Evolutionary conservation across 805 yeast genomes (phyloP), one percentile per base, ranked within the genome.

Genomic region (Barnettozyma salicaria): DNA sequence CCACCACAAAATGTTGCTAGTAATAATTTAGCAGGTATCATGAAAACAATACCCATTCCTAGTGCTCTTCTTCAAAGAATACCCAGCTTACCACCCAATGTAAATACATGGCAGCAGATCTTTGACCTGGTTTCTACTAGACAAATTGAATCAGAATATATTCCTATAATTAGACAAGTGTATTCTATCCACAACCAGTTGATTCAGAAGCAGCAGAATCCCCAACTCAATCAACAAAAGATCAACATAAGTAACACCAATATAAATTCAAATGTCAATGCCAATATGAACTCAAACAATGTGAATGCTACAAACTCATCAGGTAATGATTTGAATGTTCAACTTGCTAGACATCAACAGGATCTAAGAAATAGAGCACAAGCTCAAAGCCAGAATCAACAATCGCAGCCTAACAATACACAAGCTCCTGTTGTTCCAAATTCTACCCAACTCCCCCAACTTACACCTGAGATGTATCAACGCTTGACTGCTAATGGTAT

Each of bases 61-160:
- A 73, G 72, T 12, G 73, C 76, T 3, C 57, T 86, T 19, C 60
- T 86, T 16, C 67, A 71, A 36, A 74, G 74, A 49, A 72, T 86
- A 32, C 94, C 95, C 8, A 80, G 74, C 32, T 64, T 86, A 23
- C 96, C 96, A 0, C 79, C 80, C 11, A 80, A 78, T 34, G 79
- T 79, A 20, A 79, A 73, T 47, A 84, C 94, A 6, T 88, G 96
- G 96, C 74, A 76, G 17, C 84, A 78, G 53, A 76, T 86, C 20
- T 75, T 78, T 57, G 80, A 78, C 28, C 70, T 78, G 47, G 59
- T 77, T 30, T 72, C 75, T 45, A 70, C 73, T 44, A 76, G 75
- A 41, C 65, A 74, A 41, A 60, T 84, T 27, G 76, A 83, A 1
- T 70, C 73, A 6, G 70, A 76, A 23, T 73, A 72, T 19, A 61